Conservation (phyloP, 192 early-diverging fungal species). For the Podila clonocystis region DNA sequence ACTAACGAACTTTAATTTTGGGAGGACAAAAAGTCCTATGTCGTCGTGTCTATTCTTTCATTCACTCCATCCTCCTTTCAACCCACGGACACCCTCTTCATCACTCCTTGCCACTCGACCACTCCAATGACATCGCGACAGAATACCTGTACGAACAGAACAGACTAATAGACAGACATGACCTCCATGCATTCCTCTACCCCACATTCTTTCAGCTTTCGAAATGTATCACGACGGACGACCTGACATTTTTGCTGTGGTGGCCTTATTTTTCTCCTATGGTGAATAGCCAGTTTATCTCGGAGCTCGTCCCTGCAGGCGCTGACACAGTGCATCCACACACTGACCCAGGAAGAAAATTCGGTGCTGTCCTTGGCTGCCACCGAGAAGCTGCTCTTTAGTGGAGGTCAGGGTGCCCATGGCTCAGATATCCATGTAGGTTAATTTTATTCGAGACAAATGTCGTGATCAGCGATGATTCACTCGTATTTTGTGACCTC, state of each 20-base stretch:
- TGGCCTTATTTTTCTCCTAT: neutral
- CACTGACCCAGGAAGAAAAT: constrained; percentile 61
- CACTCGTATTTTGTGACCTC: neutral
- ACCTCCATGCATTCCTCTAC: too few relatives aligned
- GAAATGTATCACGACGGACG: neutral
- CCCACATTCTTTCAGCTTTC: neutral
- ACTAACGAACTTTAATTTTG: neutral
- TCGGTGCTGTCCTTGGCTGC: constrained; percentile 74
- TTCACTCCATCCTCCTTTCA: neutral
- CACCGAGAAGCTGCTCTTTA: constrained; percentile 66
- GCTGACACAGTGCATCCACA: constrained; percentile 54
- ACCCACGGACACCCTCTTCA: neutral
- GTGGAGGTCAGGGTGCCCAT: constrained; percentile 71
- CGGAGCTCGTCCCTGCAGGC: constrained; percentile 26
- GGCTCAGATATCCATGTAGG: constrained; percentile 67
- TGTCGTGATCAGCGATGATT: constrained; percentile 29
- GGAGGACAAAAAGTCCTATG: neutral
- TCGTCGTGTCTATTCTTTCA: neutral
- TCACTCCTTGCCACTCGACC: neutral
- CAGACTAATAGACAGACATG: too few relatives aligned
- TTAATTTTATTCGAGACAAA: constrained; percentile 8
- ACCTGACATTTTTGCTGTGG: neutral
- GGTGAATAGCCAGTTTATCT: constrained; percentile 39
- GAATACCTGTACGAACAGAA: neutral
- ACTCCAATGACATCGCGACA: constrained; percentile 5